phyloP scores from a whole-genome alignment of 2,329 filamentous ascomycete genomes.

The Teratosphaeria viscida region DNA sequence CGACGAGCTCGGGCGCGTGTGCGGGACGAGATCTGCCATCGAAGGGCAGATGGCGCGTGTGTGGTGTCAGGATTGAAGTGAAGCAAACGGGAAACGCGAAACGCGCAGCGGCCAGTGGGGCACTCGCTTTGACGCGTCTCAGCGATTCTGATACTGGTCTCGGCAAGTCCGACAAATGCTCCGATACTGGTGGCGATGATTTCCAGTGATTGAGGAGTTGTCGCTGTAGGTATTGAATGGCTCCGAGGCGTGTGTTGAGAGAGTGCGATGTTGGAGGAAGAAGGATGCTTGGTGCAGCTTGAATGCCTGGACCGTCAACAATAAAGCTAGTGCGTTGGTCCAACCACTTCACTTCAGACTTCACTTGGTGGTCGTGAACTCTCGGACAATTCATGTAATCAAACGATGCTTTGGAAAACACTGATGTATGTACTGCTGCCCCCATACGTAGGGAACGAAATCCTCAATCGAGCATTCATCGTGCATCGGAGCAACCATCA shows the following conservation, averaged over 20 bases:
- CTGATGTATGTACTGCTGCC: background rate
- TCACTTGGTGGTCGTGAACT: background rate
- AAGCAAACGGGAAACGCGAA: conserved; percentile 1
- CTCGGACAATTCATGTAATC: background rate
- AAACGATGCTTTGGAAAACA: background rate
- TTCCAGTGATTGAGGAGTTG: background rate
- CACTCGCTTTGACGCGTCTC: background rate
- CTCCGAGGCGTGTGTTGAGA: background rate
- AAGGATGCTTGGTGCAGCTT: background rate
- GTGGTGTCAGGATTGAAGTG: background rate
- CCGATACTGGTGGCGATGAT: background rate
- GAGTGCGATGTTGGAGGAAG: background rate
- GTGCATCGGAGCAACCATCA: background rate
- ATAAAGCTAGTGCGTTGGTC: background rate
- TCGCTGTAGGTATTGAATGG: background rate
- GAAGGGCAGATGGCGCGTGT: background rate
- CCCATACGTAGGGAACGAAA: background rate
- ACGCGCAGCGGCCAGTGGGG: background rate
- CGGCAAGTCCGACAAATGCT: background rate
- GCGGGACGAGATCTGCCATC: background rate
- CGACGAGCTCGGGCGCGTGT: conserved; percentile 28
- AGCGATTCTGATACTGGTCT: conserved; percentile 1
- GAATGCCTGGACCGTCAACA: background rate
- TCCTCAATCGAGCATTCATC: background rate
- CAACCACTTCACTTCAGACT: background rate